These are phyloP conservation scores for Xylaria sp. DNA, from an alignment of 2,329 filamentous ascomycete genomes.

Conservation along the genomic window DNA sequence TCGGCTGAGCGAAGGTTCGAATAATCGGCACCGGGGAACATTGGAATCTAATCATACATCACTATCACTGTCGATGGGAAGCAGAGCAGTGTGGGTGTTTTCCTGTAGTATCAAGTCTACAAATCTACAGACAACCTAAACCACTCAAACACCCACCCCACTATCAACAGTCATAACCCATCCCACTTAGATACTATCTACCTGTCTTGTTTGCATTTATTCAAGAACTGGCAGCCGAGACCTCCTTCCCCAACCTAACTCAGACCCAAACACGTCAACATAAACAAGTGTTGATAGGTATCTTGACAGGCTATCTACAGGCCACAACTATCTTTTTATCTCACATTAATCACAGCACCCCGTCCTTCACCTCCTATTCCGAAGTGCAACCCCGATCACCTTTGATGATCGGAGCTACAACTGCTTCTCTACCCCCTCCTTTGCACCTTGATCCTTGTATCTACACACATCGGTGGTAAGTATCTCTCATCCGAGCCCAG, in stretches of 20 bases:
- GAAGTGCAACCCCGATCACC: not conserved
- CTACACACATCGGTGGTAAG: conserved; percentile 4
- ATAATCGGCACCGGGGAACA: not conserved
- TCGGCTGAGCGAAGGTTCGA: not conserved
- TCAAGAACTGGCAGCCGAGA: conserved; percentile 3
- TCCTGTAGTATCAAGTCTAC: not conserved
- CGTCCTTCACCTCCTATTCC: not conserved
- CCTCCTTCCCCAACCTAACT: not conserved
- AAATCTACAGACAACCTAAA: not conserved
- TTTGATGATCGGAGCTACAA: too few relatives aligned
- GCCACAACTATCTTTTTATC: not conserved
- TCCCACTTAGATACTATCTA: not conserved
- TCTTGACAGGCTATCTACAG: not conserved
- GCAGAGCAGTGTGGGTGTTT: not conserved
- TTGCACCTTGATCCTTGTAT: not conserved
- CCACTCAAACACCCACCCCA: not conserved
- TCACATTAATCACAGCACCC: not conserved
- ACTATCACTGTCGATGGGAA: not conserved
- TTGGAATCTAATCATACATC: not conserved
- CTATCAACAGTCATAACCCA: not conserved
- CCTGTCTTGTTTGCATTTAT: not conserved
- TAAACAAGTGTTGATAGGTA: not conserved
- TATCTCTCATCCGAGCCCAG: not conserved
- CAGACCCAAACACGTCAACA: not conserved
- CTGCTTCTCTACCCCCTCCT: not conserved